phyloP scores from a whole-genome alignment of 176 grass and related monocot species.

The Aegilops tauschii region DNA sequence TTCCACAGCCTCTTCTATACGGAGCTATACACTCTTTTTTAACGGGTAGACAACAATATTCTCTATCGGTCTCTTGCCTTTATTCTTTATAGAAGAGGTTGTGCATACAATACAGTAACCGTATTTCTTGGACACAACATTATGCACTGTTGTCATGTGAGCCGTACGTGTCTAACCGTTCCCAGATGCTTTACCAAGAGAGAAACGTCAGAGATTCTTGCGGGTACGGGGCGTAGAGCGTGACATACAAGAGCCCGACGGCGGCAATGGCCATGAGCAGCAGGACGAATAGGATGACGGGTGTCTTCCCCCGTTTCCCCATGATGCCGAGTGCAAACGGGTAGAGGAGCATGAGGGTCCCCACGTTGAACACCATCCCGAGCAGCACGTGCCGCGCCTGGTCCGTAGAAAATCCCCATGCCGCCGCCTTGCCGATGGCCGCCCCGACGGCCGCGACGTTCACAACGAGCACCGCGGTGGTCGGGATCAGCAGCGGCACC shows the following conservation, averaged over 20 bases:
- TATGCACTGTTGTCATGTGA: too few relatives aligned
- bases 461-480: slow-evolving; percentile 1
- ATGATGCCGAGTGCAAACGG: slow-evolving; percentile 47
- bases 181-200: neutral
- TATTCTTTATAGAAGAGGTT: too few relatives aligned
- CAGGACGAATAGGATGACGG: neutral
- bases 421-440: slow-evolving; percentile 30
- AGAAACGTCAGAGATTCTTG: neutral
- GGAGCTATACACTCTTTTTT: too few relatives aligned
- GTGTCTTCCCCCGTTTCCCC: slow-evolving; percentile 40
- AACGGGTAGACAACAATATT: too few relatives aligned
- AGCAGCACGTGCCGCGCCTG: slow-evolving; percentile 24
- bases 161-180: neutral
- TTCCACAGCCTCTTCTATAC: too few relatives aligned
- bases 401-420: slow-evolving; percentile 8
- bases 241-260: neutral
- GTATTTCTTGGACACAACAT: neutral
- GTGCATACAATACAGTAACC: neutral
- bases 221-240: neutral
- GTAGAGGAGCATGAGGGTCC: slow-evolving; percentile 46
- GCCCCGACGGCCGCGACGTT: slow-evolving; percentile 33
- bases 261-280: slow-evolving; percentile 16
- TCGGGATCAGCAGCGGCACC: slow-evolving; percentile 37
- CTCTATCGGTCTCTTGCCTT: too few relatives aligned
- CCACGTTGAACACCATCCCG: slow-evolving; percentile 44